Evolutionary conservation across 2,329 filamentous ascomycete genomes (phyloP), one percentile per base, ranked within the genome.

Genomic region (Triangularia verruculosa): DNA sequence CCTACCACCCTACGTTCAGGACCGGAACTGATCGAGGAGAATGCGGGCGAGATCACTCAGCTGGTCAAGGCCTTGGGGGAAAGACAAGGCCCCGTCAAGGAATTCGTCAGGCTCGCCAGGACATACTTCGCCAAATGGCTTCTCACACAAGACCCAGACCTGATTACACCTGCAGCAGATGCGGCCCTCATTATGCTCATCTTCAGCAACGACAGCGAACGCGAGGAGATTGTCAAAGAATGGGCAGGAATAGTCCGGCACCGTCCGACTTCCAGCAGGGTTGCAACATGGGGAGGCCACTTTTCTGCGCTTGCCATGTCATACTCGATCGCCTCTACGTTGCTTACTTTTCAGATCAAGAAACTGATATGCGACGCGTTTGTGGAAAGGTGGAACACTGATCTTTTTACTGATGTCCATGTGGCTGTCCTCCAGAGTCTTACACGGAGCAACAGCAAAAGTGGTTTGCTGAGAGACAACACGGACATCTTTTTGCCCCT

Each of bases 371-470:
- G 77, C 61, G 69, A 77, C 8, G 78, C 82, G 2, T 73, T 89
- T 12, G 70, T 80, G 15, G 74, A 78, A 55, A 78, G 85, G n/a
- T 89, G 86, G 86, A 70, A 71, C 1, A 74, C 72, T 13, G 83
- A 85, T 59, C 71, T 68, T 2, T 74, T 82, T 22, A 77, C 86
- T 15, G 83, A 86, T 11, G 83, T 80, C 3, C 78, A 81, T 17
- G 80, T 83, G 2, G 78, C 84, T 1, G 82, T 89, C 25, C 75
- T 89, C 12, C 80, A 83, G 64, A 84, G 83, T 57, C 74, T 89
- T 27, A 75, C 79, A 1, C 77, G 77, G 32, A 83, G 80, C 62
- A 75, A 76, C 22, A 24, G 15, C 15, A 24, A 34, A 17, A 58
- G 56, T 25, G 59, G 34, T 15, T 72, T 83, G 4, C 73, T 86